Percentiles rank a stretch among this genome's conserved stretches.
These are phyloP conservation scores for Rubus idaeus DNA, from an alignment of 306 rosid species.

Conservation along the genomic window DNA sequence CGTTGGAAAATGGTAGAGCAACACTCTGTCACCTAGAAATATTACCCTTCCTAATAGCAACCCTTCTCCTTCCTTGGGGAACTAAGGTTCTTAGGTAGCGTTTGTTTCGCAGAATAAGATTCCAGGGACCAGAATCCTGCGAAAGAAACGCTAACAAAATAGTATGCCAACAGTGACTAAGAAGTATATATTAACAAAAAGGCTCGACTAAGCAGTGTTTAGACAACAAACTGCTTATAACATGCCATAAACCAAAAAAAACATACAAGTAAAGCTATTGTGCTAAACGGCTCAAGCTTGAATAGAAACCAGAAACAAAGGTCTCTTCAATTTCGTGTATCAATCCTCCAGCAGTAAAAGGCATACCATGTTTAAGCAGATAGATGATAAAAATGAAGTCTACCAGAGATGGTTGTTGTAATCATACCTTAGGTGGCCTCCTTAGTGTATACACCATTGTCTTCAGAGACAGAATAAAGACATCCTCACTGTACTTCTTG, in stretches of 20 bases:
- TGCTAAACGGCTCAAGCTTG: background rate
- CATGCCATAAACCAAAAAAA: too few species aligned
- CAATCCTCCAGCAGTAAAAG: background rate
- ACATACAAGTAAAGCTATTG: background rate
- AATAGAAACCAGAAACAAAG: background rate
- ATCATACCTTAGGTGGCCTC: constrained; percentile 66
- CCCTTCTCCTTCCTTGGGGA: background rate
- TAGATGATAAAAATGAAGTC: too few species aligned
- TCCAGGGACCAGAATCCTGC: background rate
- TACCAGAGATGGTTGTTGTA: constrained; percentile 6
- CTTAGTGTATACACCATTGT: constrained; percentile 73
- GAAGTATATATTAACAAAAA: too few species aligned
- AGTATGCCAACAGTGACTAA: too few species aligned
- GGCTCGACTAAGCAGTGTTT: too few species aligned
- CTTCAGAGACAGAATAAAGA: constrained; percentile 59
- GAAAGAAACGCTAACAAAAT: too few species aligned
- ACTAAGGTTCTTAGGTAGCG: too few species aligned
- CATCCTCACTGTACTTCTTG: constrained; percentile 57
- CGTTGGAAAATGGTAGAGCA: background rate
- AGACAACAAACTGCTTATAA: too few species aligned
- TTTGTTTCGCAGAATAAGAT: background rate
- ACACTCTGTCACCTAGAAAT: background rate
- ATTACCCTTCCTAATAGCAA: background rate
- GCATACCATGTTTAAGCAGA: background rate
- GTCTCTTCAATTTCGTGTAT: background rate